Conservation (phyloP, 768 basidiomycete genomes). For the Clitopilus passeckerianus region DNA sequence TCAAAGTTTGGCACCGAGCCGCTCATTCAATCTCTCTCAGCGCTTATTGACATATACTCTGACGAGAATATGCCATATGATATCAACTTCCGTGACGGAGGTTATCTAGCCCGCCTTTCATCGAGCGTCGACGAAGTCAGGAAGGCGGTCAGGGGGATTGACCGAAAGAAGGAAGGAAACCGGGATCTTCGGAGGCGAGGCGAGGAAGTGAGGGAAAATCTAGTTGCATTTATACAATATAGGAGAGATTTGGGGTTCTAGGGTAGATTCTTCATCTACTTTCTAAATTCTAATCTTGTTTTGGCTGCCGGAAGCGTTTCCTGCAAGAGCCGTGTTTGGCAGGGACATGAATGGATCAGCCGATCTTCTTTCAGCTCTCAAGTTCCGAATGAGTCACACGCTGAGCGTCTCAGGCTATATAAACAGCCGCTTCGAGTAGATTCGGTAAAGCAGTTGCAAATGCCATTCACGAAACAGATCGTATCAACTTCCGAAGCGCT, state of each 20-base stretch:
- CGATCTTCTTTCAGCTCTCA: no score
- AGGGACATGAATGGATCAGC: no score
- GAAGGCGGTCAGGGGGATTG: conserved; percentile 59
- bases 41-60: conserved; percentile 89
- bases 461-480: conserved; percentile 13
- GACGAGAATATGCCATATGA: conserved; percentile 83
- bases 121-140: conserved; percentile 60
- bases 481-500: conserved; percentile 25
- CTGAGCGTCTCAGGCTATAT: no score
- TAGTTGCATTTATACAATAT: conserved; percentile 74
- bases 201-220: conserved; percentile 73
- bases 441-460: no score
- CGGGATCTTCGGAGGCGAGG: conserved; percentile 62
- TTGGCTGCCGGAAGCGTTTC: no score
- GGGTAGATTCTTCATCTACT: background rate
- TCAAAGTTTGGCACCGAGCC: conserved; percentile 52
- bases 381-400: no score
- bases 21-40: conserved; percentile 72
- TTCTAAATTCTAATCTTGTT: no score
- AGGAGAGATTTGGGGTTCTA: conserved; percentile 40
- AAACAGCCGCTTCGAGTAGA: no score
- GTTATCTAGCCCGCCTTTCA: conserved; percentile 49
- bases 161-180: conserved; percentile 62
- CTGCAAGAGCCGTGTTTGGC: no score
- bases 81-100: conserved; percentile 66